Evolutionary conservation across 2,329 filamentous ascomycete species (phyloP).

Genomic region (Phaeosphaeria sp.): DNA sequence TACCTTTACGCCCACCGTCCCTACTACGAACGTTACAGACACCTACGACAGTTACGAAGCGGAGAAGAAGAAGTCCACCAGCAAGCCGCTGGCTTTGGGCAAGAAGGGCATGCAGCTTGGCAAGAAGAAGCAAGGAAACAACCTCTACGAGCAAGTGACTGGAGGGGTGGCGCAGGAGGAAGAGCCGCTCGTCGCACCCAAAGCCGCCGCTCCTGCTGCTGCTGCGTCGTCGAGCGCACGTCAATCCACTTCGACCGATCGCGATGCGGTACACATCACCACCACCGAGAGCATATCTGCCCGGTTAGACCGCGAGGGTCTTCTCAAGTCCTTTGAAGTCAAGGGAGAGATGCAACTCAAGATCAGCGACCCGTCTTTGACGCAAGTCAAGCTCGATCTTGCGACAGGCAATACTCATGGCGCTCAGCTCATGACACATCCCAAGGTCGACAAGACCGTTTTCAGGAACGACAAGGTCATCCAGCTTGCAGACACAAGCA

Average conservation of each 20-base stretch:
- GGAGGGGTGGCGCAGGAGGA: slow-evolving; percentile 88
- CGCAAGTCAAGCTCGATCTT: slow-evolving; percentile 88
- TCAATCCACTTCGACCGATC: slow-evolving; percentile 72
- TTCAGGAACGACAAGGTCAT: slow-evolving; percentile 86
- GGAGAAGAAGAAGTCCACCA: slow-evolving; percentile 91
- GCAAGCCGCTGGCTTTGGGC: slow-evolving; percentile 79
- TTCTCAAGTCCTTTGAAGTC: slow-evolving; percentile 83
- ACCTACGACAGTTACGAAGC: slow-evolving; percentile 95
- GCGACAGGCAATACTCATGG: slow-evolving; percentile 78
- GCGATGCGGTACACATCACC: slow-evolving; percentile 85
- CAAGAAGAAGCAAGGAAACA: slow-evolving; percentile 97
- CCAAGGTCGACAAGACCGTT: slow-evolving; percentile 88
- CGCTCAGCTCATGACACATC: slow-evolving; percentile 92
- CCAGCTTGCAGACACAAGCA: slow-evolving; percentile 85
- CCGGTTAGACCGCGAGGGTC: slow-evolving; percentile 85
- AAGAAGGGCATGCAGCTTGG: slow-evolving; percentile 99
- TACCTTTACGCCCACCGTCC: slow-evolving; percentile 82
- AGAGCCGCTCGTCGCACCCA: slow-evolving; percentile 75
- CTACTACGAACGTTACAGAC: slow-evolving; percentile 72
- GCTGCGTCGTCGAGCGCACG: slow-evolving; percentile 62
- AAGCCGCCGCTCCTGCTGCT: slow-evolving; percentile 57
- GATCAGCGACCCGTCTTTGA: slow-evolving; percentile 85
- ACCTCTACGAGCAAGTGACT: slow-evolving; percentile 95
- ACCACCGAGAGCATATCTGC: slow-evolving; percentile 91
- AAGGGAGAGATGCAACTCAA: slow-evolving; percentile 92